These are phyloP conservation scores for Curvularia eragrostidis DNA, from an alignment of 2,329 filamentous ascomycete species.

Conservation along the genomic window DNA sequence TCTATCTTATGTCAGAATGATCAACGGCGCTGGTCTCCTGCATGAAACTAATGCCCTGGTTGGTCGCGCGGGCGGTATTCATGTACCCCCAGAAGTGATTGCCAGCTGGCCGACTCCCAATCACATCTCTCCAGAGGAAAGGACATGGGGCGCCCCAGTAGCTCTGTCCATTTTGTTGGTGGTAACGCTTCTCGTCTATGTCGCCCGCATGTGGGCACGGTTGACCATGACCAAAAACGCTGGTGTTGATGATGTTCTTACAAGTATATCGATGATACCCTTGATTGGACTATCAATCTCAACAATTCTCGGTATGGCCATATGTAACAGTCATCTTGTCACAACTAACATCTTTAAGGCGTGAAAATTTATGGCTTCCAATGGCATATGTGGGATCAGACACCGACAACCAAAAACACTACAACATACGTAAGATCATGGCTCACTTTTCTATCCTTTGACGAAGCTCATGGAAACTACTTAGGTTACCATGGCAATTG, in stretches of 20 bases:
- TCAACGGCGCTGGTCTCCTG: neutral
- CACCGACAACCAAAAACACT: neutral
- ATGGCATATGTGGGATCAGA: conserved; percentile 1
- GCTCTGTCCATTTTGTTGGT: neutral
- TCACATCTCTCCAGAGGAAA: neutral
- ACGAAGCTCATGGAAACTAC: neutral
- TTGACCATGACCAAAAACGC: neutral
- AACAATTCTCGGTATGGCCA: neutral
- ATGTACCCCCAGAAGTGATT: neutral
- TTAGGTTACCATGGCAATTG: conserved; percentile 2
- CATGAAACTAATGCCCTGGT: neutral
- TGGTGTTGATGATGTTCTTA: neutral
- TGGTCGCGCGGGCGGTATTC: neutral
- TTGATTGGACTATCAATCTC: neutral
- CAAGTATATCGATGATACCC: neutral
- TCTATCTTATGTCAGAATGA: neutral
- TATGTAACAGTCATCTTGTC: neutral
- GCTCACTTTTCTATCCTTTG: neutral
- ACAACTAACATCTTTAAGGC: neutral
- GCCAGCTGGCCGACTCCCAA: neutral
- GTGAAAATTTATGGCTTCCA: neutral
- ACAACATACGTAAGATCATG: neutral
- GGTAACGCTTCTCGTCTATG: neutral
- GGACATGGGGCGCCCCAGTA: neutral
- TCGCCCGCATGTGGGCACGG: neutral